A percentile compares a stretch with the other conserved stretches of the same genome.
Evolutionary conservation across 139 green algal genomes (phyloP).

Genomic region (Pseudopediastrum boryanum): DNA sequence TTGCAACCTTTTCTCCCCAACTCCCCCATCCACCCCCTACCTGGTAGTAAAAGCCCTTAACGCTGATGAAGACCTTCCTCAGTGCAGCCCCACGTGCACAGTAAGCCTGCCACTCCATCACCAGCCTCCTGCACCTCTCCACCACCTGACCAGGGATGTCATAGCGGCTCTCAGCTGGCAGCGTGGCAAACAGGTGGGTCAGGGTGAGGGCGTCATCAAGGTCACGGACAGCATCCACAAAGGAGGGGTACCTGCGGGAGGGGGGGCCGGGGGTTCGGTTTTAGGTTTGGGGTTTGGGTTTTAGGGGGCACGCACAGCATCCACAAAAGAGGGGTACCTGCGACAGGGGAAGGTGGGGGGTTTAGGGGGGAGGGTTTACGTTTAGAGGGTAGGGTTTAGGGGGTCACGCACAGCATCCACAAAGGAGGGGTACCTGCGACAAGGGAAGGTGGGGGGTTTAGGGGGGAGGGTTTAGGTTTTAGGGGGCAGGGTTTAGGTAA

Average conservation of each 20-base stretch:
- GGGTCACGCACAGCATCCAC: too few relatives aligned
- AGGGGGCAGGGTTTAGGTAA: too few relatives aligned
- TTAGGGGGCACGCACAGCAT: too few relatives aligned
- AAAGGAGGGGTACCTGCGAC: too few relatives aligned
- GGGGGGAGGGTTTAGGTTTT: too few relatives aligned
- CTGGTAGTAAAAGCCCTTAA: conserved; percentile 98
- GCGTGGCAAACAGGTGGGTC: conserved; percentile 94
- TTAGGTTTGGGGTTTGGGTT: too few relatives aligned
- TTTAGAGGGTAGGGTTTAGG: too few relatives aligned
- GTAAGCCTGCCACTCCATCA: conserved; percentile 96
- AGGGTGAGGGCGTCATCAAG: conserved; percentile 97
- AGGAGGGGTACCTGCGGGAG: conserved; percentile 90
- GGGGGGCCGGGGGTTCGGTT: too few relatives aligned
- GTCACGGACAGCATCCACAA: conserved; percentile 97
- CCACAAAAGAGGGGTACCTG: too few relatives aligned
- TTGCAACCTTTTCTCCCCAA: not conserved
- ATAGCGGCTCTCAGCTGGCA: conserved; percentile 78
- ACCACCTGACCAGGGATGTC: conserved; percentile 50
- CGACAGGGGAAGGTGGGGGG: too few relatives aligned
- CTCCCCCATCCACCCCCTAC: conserved; percentile 26
- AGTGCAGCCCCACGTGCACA: conserved; percentile 84
- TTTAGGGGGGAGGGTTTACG: too few relatives aligned
- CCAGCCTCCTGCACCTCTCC: conserved; percentile 65
- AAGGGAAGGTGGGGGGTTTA: too few relatives aligned
- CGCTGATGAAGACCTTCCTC: conserved; percentile 92